Percentiles rank a stretch among this genome's conserved stretches.
Evolutionary conservation across 2,329 filamentous ascomycete species (phyloP).

Genomic region (Periconia macrospinosa): DNA sequence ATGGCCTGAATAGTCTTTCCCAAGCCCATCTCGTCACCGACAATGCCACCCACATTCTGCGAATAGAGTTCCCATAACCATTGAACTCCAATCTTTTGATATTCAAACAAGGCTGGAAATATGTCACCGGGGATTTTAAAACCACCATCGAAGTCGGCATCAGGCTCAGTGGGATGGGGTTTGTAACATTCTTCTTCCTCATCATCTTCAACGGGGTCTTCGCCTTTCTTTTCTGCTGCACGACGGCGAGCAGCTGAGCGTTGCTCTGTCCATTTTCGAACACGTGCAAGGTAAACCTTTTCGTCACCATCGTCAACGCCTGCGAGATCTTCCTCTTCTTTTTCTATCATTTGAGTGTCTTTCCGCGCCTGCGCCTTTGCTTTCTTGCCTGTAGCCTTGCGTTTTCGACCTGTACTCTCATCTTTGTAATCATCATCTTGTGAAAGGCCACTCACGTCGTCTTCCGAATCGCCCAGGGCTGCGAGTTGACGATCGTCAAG

Average conservation of each 20-base stretch:
- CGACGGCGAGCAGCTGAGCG: slow-evolving; percentile 62
- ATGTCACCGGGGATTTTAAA: slow-evolving; percentile 89
- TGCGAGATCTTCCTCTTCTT: slow-evolving; percentile 52
- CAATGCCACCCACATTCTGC: slow-evolving; percentile 88
- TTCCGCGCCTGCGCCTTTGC: slow-evolving; percentile 31
- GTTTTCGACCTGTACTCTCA: slow-evolving; percentile 43
- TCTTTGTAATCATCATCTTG: slow-evolving; percentile 45
- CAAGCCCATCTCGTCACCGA: slow-evolving; percentile 98
- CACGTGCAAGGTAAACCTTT: slow-evolving; percentile 71
- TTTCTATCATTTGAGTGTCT: slow-evolving; percentile 18
- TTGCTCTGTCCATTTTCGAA: slow-evolving; percentile 73
- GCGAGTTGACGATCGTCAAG: slow-evolving; percentile 44
- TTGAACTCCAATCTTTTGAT: slow-evolving; percentile 94
- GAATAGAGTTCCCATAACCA: slow-evolving; percentile 93
- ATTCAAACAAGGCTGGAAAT: slow-evolving; percentile 88
- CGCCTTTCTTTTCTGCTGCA: slow-evolving; percentile 40
- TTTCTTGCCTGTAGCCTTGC: slow-evolving; percentile 37
- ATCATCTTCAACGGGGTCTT: slow-evolving; percentile 31
- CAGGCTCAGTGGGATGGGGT: slow-evolving; percentile 79
- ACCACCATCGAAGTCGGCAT: slow-evolving; percentile 73
- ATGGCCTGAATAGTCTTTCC: slow-evolving; percentile 87
- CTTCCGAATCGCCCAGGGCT: slow-evolving; percentile 42
- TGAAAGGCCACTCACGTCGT: slow-evolving; percentile 33
- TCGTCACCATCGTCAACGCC: slow-evolving; percentile 89
- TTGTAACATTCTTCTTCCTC: slow-evolving; percentile 72